Evolutionary conservation across 176 grass and related monocot species (phyloP), one percentile per base, ranked within the genome.

Genomic region (Avena atlantica): DNA sequence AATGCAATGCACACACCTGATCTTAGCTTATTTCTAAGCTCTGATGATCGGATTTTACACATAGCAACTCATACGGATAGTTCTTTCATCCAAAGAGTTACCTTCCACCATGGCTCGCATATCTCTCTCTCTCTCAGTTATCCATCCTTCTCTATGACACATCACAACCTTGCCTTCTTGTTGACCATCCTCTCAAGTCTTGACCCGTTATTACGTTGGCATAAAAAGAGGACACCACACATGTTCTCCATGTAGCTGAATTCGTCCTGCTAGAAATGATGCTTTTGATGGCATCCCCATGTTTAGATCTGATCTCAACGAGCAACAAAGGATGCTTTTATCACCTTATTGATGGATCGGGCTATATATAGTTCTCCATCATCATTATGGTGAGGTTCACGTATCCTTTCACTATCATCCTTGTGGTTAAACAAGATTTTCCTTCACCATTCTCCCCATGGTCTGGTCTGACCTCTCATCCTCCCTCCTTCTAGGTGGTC

Each of bases 21-120:
- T 34, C 0, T 3, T 0, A 34, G 31, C 31, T 34, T 34, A 34
- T 34, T 34, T 34, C 31, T 34, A 34, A 34, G 31, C 31, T 34
- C 0, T 34, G 0, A 34, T 34, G 2, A 0, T 34, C 0, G 0
- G 0, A 34, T 34, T 2, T 34, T 34, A 34, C 31, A 34, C 51
- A 4, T 55, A 19, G 29, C 6, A 29, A 36, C 65, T 37, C 29
- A 36, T 14, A 37, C 65, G 16, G 34, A 67, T 34, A 34, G 19
- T 36, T 15, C 25, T 16, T 34, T 15, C 29, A 8, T 5, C 64
- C 13, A 68, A 68, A 68, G 29, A 17, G 14, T 9, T 17, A 29
- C 8, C 29, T 31, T 17, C 65, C 29, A 19, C 17, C 34, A 71
- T 45, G 17, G 0, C 37, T 42, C 36, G 2, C 37, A 6, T 34